Evolutionary conservation across 2,329 filamentous ascomycete genomes (phyloP), one percentile per base, ranked within the genome.

Genomic region (Emergomyces africanus): DNA sequence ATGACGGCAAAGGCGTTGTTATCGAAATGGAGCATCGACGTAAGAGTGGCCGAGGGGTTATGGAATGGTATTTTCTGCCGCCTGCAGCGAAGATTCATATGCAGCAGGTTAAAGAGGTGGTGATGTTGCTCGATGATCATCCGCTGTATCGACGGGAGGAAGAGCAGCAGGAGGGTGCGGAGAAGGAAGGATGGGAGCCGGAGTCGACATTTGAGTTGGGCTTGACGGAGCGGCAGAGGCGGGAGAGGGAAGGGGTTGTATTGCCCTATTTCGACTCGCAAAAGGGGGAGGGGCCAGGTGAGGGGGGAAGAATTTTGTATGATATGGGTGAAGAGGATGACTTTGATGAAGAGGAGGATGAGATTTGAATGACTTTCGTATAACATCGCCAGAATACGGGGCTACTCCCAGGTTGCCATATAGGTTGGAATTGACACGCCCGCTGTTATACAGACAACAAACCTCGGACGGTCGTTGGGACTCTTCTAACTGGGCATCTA

Each of bases 191-290:
- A 14, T 42, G 37, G 54, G 54, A 55, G 60, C 81, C 83, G 4
- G 82, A 84, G 66, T 87, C 88, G 10, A 96, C 92, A 0, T 99
- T 99, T 70, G 87, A 88, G 64, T 74, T 99, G 3, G 86, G 87
- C 0, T 76, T 99, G 61, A 97, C 92, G 20, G 92, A 96, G 61
- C 90, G 94, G 76, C 94, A 99, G 76, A 82, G 88, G 66, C 80
- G 81, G 64, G 92, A 95, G 56, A 79, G 94, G 30, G 92, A 96
- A 67, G 89, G 88, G 0, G 89, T 99, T 9, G 88, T 97, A 46
- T 71, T 97, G 72, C 94, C 94, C 18, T 97, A 99, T 71, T 96
- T 95, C 73, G 94, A 99, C 77, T 94, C 94, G 28, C 94, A 99
- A 79, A 89, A 84, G 57, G 87, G 72, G 15, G 72, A 77, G 60